Base-by-base conservation (phyloP, 202 grass and related monocot genomes). In the Carex sylvatica region DNA sequence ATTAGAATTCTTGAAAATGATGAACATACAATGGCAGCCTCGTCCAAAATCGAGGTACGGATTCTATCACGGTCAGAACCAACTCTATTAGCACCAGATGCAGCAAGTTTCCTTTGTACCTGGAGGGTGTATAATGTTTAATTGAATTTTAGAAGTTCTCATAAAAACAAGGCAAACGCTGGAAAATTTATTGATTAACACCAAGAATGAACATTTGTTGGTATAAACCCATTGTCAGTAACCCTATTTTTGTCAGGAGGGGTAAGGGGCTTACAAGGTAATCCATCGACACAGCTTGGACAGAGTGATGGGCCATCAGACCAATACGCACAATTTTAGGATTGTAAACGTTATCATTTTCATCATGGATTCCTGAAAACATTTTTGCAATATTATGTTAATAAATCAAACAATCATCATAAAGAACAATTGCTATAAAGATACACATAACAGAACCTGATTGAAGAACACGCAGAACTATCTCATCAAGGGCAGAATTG, bases 311-410 rank as follows among this genome's bases (percentile, higher is more conserved):
- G 1, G 95, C 78, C 82, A 95, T 98, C 55, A 98, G 71, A 80
- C 95, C 95, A 87, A 98, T 91, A 19, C 89, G 90, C 65, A 98
- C 92, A 87, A 98, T 91, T 90, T 98, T 98, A 55, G 95, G 95
- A 88, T 85, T 94, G 63, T 98, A 98, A 14, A 89, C 83, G 70
- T 78, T 89, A 82, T 88, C 90, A 87, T 95, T 95, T 90, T 98
- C 95, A 91, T 98, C 92, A 62, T 90, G 84, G 56, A 98, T 98
- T 70, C 95, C 95, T 95, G 85, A 69, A 88, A 90, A 49, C 42
- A 35, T 68, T 36, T 81, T 54, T 51, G 20, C 58, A 82, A 82
- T 47, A 77, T 83, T 30, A 52, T 60, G 55, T 11, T 69, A 53
- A 79, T 79, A 44, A 66, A 53, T 77, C 65, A 76, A 71, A 35